Percentiles rank a stretch among this genome's conserved stretches.
Conservation (phyloP, 2,329 filamentous ascomycete genomes). For the Cladophialophora psammophila region DNA sequence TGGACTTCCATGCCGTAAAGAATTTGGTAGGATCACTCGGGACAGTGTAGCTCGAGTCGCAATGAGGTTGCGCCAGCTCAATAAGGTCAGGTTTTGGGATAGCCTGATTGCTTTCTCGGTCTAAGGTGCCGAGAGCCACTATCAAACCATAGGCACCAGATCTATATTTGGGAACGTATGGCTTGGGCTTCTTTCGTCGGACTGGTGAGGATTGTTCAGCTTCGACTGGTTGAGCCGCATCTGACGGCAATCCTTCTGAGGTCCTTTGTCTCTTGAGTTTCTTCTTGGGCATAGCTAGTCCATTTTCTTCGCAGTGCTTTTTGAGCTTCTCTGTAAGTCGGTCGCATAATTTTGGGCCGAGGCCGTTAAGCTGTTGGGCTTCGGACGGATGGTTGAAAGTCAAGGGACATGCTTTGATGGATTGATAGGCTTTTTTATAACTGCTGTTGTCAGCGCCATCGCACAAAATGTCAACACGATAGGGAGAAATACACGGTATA, state of each 20-base stretch:
- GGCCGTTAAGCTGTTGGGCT: constrained; percentile 74
- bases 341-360: constrained; percentile 75
- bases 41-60: constrained; percentile 74
- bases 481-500: constrained; percentile 57
- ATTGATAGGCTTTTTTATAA: constrained; percentile 78
- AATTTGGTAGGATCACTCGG: constrained; percentile 72
- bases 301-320: constrained; percentile 69
- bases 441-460: constrained; percentile 46
- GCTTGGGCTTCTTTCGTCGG: constrained; percentile 67
- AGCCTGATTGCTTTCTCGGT: constrained; percentile 62
- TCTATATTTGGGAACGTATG: constrained; percentile 75
- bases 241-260: constrained; percentile 46
- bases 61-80: constrained; percentile 72
- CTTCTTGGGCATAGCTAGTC: constrained; percentile 70
- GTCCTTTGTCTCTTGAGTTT: constrained; percentile 23
- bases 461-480: neutral
- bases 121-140: constrained; percentile 68
- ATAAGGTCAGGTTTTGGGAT: constrained; percentile 74
- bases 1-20: constrained; percentile 83
- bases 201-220: constrained; percentile 46
- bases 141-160: constrained; percentile 78
- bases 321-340: constrained; percentile 67
- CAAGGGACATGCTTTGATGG: constrained; percentile 76
- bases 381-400: constrained; percentile 75
- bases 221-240: constrained; percentile 37